Evolutionary conservation across 257 asterid genomes (phyloP).

Genomic region (Fraxinus excelsior): DNA sequence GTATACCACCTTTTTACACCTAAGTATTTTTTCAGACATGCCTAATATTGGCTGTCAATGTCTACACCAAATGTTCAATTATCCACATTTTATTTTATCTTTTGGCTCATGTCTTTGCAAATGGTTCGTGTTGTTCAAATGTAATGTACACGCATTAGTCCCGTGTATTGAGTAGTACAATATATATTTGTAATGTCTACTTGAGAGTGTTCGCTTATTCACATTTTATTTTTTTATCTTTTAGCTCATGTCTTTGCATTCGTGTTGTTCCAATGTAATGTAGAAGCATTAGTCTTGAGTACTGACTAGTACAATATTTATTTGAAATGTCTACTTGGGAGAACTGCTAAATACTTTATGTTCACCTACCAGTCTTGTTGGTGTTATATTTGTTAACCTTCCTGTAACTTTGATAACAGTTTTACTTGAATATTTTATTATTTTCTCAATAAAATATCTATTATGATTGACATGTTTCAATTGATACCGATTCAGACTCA

Average conservation of each 20-base stretch:
- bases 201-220: neutral
- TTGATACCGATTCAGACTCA: neutral
- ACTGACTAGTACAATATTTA: neutral
- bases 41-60: neutral
- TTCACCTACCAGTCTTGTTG: neutral
- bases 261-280: neutral
- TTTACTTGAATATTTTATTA: neutral
- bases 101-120: neutral
- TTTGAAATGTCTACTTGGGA: neutral
- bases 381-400: neutral
- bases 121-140: neutral
- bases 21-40: neutral
- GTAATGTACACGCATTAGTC: neutral
- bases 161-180: neutral
- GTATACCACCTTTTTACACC: neutral
- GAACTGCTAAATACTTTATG: neutral
- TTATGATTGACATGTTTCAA: neutral
- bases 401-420: neutral
- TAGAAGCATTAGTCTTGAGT: neutral
- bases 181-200: neutral
- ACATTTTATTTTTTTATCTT: neutral
- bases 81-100: neutral
- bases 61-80: neutral
- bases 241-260: neutral
- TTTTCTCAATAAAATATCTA: neutral